Evolutionary conservation across 2,329 filamentous ascomycete species (phyloP).

Genomic region (Dryadomyces quercus-mongolicae): DNA sequence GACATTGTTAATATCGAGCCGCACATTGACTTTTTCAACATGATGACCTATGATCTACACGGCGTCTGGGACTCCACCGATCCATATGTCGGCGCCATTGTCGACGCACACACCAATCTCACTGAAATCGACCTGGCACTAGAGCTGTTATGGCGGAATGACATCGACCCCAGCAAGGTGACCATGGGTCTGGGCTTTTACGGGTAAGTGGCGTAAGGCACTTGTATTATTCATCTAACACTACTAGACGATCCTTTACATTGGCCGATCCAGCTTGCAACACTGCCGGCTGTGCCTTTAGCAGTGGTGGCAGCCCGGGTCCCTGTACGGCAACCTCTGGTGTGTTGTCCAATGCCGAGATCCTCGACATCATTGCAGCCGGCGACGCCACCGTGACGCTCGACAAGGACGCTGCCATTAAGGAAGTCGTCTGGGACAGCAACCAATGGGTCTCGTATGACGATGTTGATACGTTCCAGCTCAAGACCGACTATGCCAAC

Average conservation of each 20-base stretch:
- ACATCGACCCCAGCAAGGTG: conserved; percentile 29
- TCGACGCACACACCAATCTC: conserved; percentile 30
- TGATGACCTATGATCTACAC: conserved; percentile 26
- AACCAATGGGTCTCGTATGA: conserved; percentile 21
- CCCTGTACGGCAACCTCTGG: conserved; percentile 13
- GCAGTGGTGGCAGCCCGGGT: conserved; percentile 10
- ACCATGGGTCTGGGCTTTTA: conserved; percentile 32
- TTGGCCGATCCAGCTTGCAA: conserved; percentile 13
- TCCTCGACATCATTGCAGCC: conserved; percentile 11
- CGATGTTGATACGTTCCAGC: conserved; percentile 16
- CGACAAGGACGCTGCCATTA: conserved; percentile 15
- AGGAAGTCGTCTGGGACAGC: conserved; percentile 13
- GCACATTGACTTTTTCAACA: conserved; percentile 10
- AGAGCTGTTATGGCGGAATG: conserved; percentile 33
- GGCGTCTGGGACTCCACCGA: conserved; percentile 24
- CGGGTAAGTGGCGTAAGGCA: conserved; percentile 16
- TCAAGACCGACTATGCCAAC: conserved; percentile 16
- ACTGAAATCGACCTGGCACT: conserved; percentile 29
- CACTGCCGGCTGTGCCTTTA: conserved; percentile 15
- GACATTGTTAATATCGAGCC: conserved; percentile 13
- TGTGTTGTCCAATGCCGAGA: conserved; percentile 15
- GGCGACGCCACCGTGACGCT: conserved; percentile 1
- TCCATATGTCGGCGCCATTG: conserved; percentile 15
- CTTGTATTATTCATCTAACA: no score
- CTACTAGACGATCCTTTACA: conserved; percentile 11